These are phyloP conservation scores for Pythium coloratum DNA, from an alignment of 352 stramenopile species.

Conservation along the genomic window DNA sequence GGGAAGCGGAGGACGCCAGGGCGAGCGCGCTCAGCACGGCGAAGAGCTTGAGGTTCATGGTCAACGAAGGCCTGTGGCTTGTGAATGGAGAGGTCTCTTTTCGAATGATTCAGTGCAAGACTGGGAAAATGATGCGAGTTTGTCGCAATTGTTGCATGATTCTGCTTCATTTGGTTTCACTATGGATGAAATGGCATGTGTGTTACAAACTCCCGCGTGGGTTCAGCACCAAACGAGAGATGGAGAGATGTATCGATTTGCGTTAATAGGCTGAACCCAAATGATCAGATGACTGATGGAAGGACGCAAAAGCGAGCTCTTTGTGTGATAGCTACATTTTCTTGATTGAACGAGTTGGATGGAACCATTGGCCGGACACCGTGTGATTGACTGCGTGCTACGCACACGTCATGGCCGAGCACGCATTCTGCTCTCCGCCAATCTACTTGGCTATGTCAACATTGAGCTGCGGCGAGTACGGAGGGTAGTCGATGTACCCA, in stretches of 20 bases:
- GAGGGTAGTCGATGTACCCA: not conserved
- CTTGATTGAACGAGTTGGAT: too few species aligned
- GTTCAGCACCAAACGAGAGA: not conserved
- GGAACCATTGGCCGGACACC: too few species aligned
- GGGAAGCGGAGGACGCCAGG: slow-evolving; percentile 1
- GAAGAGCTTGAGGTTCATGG: slow-evolving; percentile 18
- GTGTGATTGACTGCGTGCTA: too few species aligned
- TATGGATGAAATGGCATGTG: not conserved
- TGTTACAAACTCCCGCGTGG: not conserved
- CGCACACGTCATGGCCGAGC: too few species aligned
- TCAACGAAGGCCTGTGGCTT: not conserved
- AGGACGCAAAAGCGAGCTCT: too few species aligned
- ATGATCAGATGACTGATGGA: too few species aligned
- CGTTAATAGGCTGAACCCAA: too few species aligned
- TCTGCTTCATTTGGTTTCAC: not conserved
- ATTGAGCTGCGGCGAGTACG: not conserved
- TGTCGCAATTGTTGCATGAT: not conserved
- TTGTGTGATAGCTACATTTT: too few species aligned
- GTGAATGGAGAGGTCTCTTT: not conserved
- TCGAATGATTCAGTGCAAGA: not conserved
- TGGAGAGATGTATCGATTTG: too few species aligned
- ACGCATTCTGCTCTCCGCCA: too few species aligned
- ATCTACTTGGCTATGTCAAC: not conserved
- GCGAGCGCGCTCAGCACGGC: slow-evolving; percentile 5
- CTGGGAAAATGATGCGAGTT: not conserved